Evolutionary conservation across 306 rosid species (phyloP).

Genomic region (Corylus americana): DNA sequence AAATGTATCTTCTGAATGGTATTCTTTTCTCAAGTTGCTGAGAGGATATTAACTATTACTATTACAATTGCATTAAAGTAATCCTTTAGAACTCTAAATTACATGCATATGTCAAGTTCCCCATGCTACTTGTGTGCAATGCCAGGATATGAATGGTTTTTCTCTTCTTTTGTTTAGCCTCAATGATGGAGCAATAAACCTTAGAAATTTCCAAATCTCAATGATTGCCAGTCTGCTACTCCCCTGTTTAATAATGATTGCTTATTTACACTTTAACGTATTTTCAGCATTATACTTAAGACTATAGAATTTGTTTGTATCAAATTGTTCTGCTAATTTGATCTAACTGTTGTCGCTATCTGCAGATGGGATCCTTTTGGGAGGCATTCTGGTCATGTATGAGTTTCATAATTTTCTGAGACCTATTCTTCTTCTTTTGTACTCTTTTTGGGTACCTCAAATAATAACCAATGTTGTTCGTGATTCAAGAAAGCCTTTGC

Average conservation of each 20-base stretch:
- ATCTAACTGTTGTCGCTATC: conserved; percentile 22
- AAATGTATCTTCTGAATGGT: not conserved
- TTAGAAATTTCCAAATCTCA: not conserved
- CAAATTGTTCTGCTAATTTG: conserved; percentile 24
- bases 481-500: conserved; percentile 94
- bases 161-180: not conserved
- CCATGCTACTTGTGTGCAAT: not conserved
- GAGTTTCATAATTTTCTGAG: conserved; percentile 85
- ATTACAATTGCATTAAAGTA: not conserved
- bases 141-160: not conserved
- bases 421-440: conserved; percentile 80
- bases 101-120: not conserved
- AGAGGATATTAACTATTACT: not conserved
- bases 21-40: not conserved
- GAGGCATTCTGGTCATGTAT: conserved; percentile 94
- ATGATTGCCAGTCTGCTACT: not conserved
- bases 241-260: not conserved
- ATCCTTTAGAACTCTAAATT: not conserved
- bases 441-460: conserved; percentile 98
- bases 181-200: conserved; percentile 7
- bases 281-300: conserved; percentile 12
- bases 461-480: conserved; percentile 82
- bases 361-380: conserved; percentile 97
- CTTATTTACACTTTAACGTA: conserved; percentile 4
- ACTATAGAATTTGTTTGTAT: conserved; percentile 9